Evolutionary conservation across 2,329 filamentous ascomycete genomes (phyloP), one percentile per base, ranked within the genome.

Genomic region (Phaeophleospora eucalypticola): DNA sequence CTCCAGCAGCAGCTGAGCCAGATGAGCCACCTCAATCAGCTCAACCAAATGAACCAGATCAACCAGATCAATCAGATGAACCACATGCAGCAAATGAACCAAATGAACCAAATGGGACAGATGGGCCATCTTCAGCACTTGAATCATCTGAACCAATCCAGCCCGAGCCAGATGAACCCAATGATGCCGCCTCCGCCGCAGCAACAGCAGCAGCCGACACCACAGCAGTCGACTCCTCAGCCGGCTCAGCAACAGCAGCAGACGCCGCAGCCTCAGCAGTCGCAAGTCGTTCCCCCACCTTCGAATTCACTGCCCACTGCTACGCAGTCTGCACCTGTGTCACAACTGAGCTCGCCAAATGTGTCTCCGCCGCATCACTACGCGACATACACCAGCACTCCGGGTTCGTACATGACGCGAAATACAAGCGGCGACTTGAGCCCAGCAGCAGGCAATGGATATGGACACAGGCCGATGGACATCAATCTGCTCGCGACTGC

Each of bases 301-400:
- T 40, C 43, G 36, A 32, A 41, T 9, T 41, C 65, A 68, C 6
- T 29, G 24, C 24, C 24, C 6, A 70, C 76, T 58, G 85, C 87
- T 65, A 89, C 91, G 54, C 86, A 89, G 62, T 96, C 90, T 24
- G 90, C 91, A 14, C 91, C 91, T 9, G 82, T 82, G 12, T 96
- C 91, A 12, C 85, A 89, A 52, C 74, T 95, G 46, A 87, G 79
- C 46, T 97, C 91, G n/a, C 91, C 91, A 38, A 95, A 96, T 68
- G 88, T 96, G 41, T 97, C 91, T 16, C 93, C 93, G 40, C 91
- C 93, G 41, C 88, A 95, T 70, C 90, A 87, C 1, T 95, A 86
- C 74, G 74, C 77, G 27, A 79, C 72, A 54, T 82, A 80, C 62
- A 75, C 78, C 38, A 76, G 74, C 41, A 79, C 78, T 59, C 72